These are phyloP conservation scores for Leavenworthia alabamica DNA, from an alignment of 345 rosid species.

Conservation along the genomic window DNA sequence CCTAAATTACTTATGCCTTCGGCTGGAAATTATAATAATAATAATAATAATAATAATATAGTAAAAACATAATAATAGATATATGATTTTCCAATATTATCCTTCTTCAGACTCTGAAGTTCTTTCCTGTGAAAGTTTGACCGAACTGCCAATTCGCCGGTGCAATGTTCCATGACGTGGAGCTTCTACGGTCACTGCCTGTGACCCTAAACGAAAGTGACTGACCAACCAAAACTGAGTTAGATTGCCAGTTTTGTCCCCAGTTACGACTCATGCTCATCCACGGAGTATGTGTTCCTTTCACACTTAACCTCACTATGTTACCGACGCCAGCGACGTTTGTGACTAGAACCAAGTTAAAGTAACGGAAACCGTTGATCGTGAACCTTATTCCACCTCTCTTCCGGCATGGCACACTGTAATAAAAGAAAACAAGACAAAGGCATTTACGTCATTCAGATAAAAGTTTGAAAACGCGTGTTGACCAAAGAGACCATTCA, in stretches of 20 bases:
- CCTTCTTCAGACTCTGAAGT: constrained; percentile 45
- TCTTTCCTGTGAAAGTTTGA: constrained; percentile 66
- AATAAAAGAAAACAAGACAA: background rate
- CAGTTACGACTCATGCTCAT: constrained; percentile 59
- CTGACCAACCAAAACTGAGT: constrained; percentile 52
- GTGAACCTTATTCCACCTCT: constrained; percentile 58
- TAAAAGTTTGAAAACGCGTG: constrained; percentile 25
- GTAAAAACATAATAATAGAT: too few species aligned
- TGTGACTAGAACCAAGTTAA: constrained; percentile 52
- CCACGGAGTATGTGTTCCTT: constrained; percentile 49
- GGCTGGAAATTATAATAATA: constrained; percentile 17
- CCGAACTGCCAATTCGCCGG: constrained; percentile 69
- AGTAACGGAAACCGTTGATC: constrained; percentile 62
- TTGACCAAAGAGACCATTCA: constrained; percentile 1
- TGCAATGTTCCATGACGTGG: constrained; percentile 66
- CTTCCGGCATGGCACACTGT: constrained; percentile 60
- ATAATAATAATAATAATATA: too few species aligned
- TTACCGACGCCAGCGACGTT: constrained; percentile 63
- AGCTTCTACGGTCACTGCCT: constrained; percentile 55
- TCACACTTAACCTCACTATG: constrained; percentile 41
- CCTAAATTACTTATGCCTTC: constrained; percentile 22
- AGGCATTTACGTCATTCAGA: constrained; percentile 1
- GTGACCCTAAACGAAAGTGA: constrained; percentile 53
- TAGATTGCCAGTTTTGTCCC: constrained; percentile 69
- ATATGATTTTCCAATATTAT: constrained; percentile 2